Base-by-base conservation (phyloP, 495 filamentous ascomycete genomes). In the Trichoderma gamsii region DNA sequence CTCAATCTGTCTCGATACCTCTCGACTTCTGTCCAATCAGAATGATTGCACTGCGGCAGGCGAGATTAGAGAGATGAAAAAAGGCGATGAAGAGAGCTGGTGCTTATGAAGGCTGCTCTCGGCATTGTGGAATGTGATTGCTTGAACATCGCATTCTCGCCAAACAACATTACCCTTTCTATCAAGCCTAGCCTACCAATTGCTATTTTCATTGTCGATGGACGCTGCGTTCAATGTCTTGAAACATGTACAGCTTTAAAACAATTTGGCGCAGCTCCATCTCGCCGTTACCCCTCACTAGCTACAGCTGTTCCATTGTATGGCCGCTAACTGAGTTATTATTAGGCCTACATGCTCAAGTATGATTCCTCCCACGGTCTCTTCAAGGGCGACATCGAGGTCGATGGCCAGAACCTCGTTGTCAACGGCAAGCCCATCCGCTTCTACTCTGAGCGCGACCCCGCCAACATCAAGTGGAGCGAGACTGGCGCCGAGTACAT, bases 291-390 rank as follows among this genome's bases (percentile, higher is more conserved):
- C 43, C 43, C 43, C 43, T 46, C 51, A 56, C 21, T 25, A 21
- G 2, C 11, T 35, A 15, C 63, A 15, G 35, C 63, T 16, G 27
- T 25, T 21, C 35, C 35, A 65, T 65, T 16, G 13, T 15, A 21
- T 25, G 27, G 15, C 23, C 27, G 63, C 65, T 44, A 49, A 59
- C 59, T 64, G 43, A 64, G 71, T 21, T 38, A 61, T 25, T 38
- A n/a, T 18, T 73, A 97, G 92, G 92, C 89, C 77, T 99, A 99
- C 87, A 97, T 99, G 96, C 87, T 99, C 83, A 94, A 95, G 85
- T 99, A 98, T 78, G 95, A 99, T 85, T 92, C 90, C 72, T 91
- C 90, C 76, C 95, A 99, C 87, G 96, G 95, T 72, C 82, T 87
- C 81, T 99, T 98, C 90, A 96, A 97, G 84, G 95, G 95, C 72